Conservation (phyloP, 2,329 filamentous ascomycete genomes). For the Trichoderma koningiopsis region DNA sequence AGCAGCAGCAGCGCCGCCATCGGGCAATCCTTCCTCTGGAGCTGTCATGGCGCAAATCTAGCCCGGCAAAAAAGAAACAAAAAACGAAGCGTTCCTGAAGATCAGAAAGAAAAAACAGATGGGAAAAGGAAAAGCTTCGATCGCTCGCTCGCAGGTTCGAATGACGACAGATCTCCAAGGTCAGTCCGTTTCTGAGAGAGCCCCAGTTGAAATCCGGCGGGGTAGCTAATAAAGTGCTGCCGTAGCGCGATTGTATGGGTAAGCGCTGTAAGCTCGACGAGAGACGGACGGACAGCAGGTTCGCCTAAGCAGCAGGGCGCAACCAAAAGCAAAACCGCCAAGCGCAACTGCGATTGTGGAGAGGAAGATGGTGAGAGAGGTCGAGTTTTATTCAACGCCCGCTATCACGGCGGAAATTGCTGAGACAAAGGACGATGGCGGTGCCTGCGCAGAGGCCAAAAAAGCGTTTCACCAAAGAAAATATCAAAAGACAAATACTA, state of each 20-base stretch:
- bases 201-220: conserved; percentile 13
- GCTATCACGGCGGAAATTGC: background rate
- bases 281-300: background rate
- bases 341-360: background rate
- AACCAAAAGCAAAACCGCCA: background rate
- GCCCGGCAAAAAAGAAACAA: background rate
- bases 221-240: background rate
- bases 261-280: conserved; percentile 5
- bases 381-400: background rate
- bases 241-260: background rate
- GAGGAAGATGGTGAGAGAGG: background rate
- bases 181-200: background rate
- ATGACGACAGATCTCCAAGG: background rate
- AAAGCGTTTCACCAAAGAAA: background rate
- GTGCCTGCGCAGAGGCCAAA: background rate
- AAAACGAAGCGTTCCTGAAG: background rate
- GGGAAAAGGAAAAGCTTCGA: background rate
- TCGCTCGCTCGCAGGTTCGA: background rate
- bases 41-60: conserved; percentile 33
- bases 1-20: conserved; percentile 29
- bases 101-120: background rate
- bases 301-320: conserved; percentile 8
- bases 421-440: background rate
- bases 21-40: conserved; percentile 33
- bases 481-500: background rate